Evolutionary conservation across 768 basidiomycete species (phyloP).

Genomic region (Tephrocybe rancida): DNA sequence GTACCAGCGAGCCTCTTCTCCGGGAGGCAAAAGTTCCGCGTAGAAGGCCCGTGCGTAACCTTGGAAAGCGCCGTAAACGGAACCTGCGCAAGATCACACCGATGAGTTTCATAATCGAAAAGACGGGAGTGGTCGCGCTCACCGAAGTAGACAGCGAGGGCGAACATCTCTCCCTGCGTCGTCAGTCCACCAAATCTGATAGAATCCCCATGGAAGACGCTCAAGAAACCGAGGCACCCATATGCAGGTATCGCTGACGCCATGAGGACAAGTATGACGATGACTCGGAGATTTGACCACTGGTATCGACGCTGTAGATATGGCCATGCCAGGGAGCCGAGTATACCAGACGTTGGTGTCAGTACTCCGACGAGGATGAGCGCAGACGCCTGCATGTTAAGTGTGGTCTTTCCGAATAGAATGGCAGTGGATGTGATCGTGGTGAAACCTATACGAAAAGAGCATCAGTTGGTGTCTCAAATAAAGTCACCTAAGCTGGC

Average conservation of each 20-base stretch:
- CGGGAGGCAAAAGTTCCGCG: slow-evolving; percentile 82
- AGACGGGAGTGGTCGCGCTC: slow-evolving; percentile 16
- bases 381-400: slow-evolving; percentile 77
- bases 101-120: not conserved
- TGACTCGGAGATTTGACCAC: slow-evolving; percentile 69
- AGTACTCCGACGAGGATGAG: slow-evolving; percentile 81
- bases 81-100: slow-evolving; percentile 36
- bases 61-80: slow-evolving; percentile 90
- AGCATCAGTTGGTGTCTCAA: not conserved
- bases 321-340: slow-evolving; percentile 86
- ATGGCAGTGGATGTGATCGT: slow-evolving; percentile 92
- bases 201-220: slow-evolving; percentile 43
- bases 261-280: slow-evolving; percentile 67
- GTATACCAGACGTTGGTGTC: slow-evolving; percentile 76
- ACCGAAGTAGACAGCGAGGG: slow-evolving; percentile 83
- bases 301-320: slow-evolving; percentile 61
- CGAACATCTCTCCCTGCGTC: slow-evolving; percentile 84
- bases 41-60: slow-evolving; percentile 87
- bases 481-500: not conserved
- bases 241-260: slow-evolving; percentile 75
- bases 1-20: slow-evolving; percentile 90
- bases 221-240: slow-evolving; percentile 80
- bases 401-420: slow-evolving; percentile 87
- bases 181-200: slow-evolving; percentile 73
- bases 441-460: slow-evolving; percentile 67